Evolutionary conservation across 768 basidiomycete species (phyloP), one percentile per base, ranked within the genome.

Genomic region (Phylloporus scabripes): DNA sequence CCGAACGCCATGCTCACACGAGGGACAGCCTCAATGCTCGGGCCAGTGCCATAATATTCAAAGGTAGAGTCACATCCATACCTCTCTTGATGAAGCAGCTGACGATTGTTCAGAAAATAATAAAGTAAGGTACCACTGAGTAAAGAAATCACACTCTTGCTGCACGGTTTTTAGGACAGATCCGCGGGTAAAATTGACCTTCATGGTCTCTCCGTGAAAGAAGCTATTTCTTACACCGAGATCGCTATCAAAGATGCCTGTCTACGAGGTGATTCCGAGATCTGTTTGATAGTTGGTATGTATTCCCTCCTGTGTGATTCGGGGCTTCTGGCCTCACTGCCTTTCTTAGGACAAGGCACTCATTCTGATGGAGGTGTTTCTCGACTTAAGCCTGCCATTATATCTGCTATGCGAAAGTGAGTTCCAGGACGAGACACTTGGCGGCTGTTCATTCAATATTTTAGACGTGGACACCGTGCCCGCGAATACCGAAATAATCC

Each of bases 171-270:
- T 29, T 56, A 84, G 79, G 79, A 85, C 53, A 84, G 79, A 39
- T 65, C 74, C 48, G 73, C 76, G 2, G 82, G 82, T 2, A 83
- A 92, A 65, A 72, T 96, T 41, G 95, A 97, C 68, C 71, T 97
- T 36, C 94, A 97, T 64, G 92, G 91, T 7, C 74, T 97, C 4
- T 94, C 86, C 64, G 92, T 95, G 50, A 90, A 90, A 61, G 95
- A 98, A 68, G 91, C 92, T 14, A 82, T 95, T 45, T 65, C 75
- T 34, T 77, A 77, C 50, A 81, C 87, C 0, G 86, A 96, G 59
- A 57, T 65, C 15, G 86, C 88, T 9, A 77, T 96, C 33, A 61
- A 77, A 54, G 64, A 76, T 21, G 91, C 87, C 11, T 81, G 82
- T 46, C 65, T 57, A 29, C 69, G 76, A 23, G 87, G 85, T 2